phyloP scores from a whole-genome alignment of 2,329 filamentous ascomycete genomes.

The Keithomyces neogunnii region DNA sequence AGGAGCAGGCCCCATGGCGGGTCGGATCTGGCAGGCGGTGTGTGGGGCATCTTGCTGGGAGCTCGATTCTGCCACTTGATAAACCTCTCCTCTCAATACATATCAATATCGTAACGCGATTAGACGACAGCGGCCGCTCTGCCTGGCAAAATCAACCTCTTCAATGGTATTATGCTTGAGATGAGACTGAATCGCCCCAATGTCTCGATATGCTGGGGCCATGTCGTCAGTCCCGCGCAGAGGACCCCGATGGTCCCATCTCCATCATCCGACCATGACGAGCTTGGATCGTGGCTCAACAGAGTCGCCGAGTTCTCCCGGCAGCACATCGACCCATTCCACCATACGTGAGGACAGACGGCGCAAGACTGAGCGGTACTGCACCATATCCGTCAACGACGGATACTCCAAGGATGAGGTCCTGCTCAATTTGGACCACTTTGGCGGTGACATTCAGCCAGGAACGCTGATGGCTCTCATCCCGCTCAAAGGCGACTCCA shows the following conservation, averaged over 20 bases:
- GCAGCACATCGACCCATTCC: constrained; percentile 41
- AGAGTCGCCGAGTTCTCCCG: constrained; percentile 35
- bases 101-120: background rate
- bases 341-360: constrained; percentile 30
- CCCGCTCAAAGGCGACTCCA: constrained; percentile 45
- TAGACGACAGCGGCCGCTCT: background rate
- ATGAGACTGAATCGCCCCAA: constrained; percentile 15
- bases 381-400: constrained; percentile 57
- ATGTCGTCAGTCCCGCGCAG: constrained; percentile 35
- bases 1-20: background rate
- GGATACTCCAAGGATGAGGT: constrained; percentile 71
- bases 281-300: constrained; percentile 34
- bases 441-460: constrained; percentile 53
- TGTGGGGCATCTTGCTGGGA: background rate
- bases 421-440: constrained; percentile 65
- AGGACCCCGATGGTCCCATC: constrained; percentile 42
- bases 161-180: constrained; percentile 7
- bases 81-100: background rate
- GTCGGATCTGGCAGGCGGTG: background rate
- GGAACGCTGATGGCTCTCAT: constrained; percentile 68
- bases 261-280: constrained; percentile 42
- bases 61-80: background rate
- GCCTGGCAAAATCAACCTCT: background rate
- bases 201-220: constrained; percentile 33
- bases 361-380: constrained; percentile 35